These are phyloP conservation scores for Aspergillus sp. DNA, from an alignment of 2,329 filamentous ascomycete genomes.

Conservation along the genomic window DNA sequence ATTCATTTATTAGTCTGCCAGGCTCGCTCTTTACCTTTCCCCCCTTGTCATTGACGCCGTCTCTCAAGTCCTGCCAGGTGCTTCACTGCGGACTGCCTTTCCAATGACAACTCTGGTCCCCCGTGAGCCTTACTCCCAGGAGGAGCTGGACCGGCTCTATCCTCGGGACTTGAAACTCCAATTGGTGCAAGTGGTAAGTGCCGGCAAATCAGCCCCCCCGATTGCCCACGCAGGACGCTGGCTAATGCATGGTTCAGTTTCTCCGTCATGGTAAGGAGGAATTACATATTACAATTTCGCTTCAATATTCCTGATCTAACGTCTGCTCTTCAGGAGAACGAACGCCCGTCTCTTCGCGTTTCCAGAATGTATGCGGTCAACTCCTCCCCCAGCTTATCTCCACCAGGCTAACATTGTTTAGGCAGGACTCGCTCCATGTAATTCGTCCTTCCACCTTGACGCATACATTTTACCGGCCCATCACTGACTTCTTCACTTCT, in stretches of 20 bases:
- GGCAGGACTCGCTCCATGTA: constrained; percentile 55
- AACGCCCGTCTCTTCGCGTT: constrained; percentile 83
- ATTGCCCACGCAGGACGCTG: background rate
- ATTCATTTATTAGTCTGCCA: too few species aligned
- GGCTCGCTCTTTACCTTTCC: background rate
- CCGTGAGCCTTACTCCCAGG: constrained; percentile 72
- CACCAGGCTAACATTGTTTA: constrained; percentile 31
- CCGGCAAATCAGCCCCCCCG: background rate
- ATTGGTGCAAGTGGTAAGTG: constrained; percentile 76
- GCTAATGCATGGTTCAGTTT: constrained; percentile 46
- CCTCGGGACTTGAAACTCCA: constrained; percentile 77
- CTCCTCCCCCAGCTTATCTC: background rate
- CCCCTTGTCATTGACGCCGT: background rate
- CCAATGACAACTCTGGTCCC: constrained; percentile 77
- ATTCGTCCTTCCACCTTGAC: constrained; percentile 5
- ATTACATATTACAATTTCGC: background rate
- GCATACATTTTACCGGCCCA: background rate
- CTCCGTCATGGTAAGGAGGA: constrained; percentile 68
- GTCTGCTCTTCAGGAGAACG: constrained; percentile 59
- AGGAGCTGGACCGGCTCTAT: constrained; percentile 80
- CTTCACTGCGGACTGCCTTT: background rate
- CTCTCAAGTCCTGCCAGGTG: background rate
- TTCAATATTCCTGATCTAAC: constrained; percentile 1
- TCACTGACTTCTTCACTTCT: constrained; percentile 9
- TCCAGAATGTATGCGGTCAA: constrained; percentile 64